Conservation (phyloP, 2,329 filamentous ascomycete genomes). For the Aspergillus sp. region DNA sequence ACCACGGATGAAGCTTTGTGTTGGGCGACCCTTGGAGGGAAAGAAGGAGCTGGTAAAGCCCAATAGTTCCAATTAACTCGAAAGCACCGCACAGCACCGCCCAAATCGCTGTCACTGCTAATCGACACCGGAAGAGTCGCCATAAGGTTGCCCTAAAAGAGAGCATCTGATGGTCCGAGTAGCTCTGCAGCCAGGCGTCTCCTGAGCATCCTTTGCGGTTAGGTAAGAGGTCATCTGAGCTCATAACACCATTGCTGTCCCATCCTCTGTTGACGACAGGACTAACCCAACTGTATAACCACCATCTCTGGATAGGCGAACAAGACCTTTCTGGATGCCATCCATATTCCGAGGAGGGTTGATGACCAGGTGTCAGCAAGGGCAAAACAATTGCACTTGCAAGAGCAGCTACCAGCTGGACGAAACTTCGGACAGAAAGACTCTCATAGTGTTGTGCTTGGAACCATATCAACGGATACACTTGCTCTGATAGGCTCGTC, state of each 20-base stretch:
- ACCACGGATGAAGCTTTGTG: constrained; percentile 4
- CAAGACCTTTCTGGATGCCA: constrained; percentile 3
- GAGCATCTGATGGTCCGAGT: neutral
- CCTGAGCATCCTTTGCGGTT: neutral
- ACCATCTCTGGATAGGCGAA: constrained; percentile 7
- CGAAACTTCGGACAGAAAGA: neutral
- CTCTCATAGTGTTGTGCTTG: neutral
- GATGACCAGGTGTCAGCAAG: constrained; percentile 1
- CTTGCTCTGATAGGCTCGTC: constrained; percentile 1
- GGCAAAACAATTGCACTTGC: constrained; percentile 4
- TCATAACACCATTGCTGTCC: constrained; percentile 1
- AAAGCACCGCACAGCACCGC: constrained; percentile 5
- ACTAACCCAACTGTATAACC: constrained; percentile 8
- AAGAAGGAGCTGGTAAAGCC: constrained; percentile 7
- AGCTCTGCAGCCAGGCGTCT: constrained; percentile 2
- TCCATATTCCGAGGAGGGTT: neutral
- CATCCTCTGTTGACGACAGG: constrained; percentile 4
- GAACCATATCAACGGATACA: constrained; percentile 7
- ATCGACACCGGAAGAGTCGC: constrained; percentile 3
- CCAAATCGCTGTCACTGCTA: constrained; percentile 4
- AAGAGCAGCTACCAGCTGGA: constrained; percentile 1
- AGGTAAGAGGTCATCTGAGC: constrained; percentile 1
- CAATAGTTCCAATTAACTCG: constrained; percentile 6
- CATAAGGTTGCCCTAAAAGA: constrained; percentile 4
- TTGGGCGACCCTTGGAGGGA: constrained; percentile 4